Evolutionary conservation across 2,329 filamentous ascomycete species (phyloP).

Genomic region (Ophiosphaerella narmari): DNA sequence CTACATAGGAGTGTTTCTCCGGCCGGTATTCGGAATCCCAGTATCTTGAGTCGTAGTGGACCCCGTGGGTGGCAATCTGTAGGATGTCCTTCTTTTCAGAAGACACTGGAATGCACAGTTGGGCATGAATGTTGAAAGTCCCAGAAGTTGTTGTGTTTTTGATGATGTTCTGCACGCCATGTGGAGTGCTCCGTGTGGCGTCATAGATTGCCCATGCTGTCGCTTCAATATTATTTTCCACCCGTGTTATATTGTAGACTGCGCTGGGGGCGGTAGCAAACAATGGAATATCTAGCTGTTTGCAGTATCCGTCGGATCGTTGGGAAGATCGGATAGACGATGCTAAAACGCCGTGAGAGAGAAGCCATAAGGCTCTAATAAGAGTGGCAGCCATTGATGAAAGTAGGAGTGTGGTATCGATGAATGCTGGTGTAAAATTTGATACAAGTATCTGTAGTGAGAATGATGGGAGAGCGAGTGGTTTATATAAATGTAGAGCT

Average conservation of each 20-base stretch:
- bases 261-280: slow-evolving; percentile 3
- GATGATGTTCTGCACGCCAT: not conserved
- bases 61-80: slow-evolving; percentile 9
- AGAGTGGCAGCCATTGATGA: not conserved
- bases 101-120: slow-evolving; percentile 3
- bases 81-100: slow-evolving; percentile 1
- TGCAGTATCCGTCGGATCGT: not conserved
- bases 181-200: slow-evolving; percentile 1
- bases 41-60: slow-evolving; percentile 45
- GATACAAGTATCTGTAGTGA: no score
- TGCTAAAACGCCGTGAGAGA: not conserved
- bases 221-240: slow-evolving; percentile 3
- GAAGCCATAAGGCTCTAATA: not conserved
- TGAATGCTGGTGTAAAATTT: no score
- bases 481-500: no score
- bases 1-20: slow-evolving; percentile 45
- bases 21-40: slow-evolving; percentile 40
- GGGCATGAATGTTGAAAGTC: slow-evolving; percentile 4
- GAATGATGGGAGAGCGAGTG: no score
- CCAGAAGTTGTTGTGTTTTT: slow-evolving; percentile 4
- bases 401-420: no score
- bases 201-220: slow-evolving; percentile 6
- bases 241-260: slow-evolving; percentile 3
- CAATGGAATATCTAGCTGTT: slow-evolving; percentile 1
- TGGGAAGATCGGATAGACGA: not conserved